Percentiles rank a stretch among this genome's conserved stretches.
Conservation (phyloP, 2,329 filamentous ascomycete genomes). For the Cordyceps fumosorosea region DNA sequence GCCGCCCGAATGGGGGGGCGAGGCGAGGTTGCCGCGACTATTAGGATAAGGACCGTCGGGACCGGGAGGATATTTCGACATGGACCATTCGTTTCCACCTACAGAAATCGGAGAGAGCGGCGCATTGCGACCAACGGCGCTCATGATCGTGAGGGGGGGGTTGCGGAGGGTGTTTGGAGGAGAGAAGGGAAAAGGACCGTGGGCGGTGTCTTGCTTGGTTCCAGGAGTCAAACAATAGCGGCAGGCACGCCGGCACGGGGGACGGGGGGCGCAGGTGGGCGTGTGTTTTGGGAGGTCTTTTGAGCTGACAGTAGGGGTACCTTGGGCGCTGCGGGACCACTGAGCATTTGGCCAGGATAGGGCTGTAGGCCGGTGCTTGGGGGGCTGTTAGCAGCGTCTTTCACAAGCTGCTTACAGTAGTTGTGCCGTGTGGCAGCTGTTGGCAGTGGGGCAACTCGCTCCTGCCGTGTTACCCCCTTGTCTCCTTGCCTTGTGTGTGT, state of each 20-base stretch:
- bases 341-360: too few relatives aligned
- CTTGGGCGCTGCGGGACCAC: too few relatives aligned
- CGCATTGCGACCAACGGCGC: conserved; percentile 54
- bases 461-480: too few relatives aligned
- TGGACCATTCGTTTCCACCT: conserved; percentile 78
- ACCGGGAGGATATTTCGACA: conserved; percentile 58
- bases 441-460: too few relatives aligned
- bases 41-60: conserved; percentile 47
- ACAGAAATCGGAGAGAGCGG: conserved; percentile 76
- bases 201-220: conserved; percentile 17
- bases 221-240: conserved; percentile 11
- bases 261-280: neutral
- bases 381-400: too few relatives aligned
- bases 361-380: too few relatives aligned
- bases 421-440: too few relatives aligned
- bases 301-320: neutral
- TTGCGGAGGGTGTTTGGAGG: conserved; percentile 20
- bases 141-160: conserved; percentile 48
- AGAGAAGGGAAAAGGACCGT: conserved; percentile 4
- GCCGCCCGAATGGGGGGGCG: conserved; percentile 63
- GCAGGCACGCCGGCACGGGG: neutral
- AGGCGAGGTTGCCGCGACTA: conserved; percentile 55
- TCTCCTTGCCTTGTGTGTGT: too few relatives aligned
- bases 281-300: neutral
- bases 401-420: too few relatives aligned